These are phyloP conservation scores for Botrytis deweyae DNA, from an alignment of 2,329 filamentous ascomycete species.

Conservation along the genomic window DNA sequence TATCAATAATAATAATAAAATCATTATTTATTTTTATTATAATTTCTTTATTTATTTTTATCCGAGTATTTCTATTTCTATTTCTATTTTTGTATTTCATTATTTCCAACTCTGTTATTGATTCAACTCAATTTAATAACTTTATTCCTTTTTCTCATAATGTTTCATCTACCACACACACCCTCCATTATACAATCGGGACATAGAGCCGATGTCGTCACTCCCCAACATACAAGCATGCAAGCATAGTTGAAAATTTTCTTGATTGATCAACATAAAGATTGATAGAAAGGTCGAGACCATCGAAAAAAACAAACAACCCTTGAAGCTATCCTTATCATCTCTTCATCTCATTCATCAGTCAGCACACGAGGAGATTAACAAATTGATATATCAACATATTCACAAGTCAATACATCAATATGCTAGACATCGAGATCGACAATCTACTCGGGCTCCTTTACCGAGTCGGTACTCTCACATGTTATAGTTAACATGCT, in stretches of 20 bases:
- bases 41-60: neutral
- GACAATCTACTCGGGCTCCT: neutral
- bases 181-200: neutral
- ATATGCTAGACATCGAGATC: conserved; percentile 11
- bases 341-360: neutral
- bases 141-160: neutral
- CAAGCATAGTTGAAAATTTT: neutral
- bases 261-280: conserved; percentile 2
- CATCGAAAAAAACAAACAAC: neutral
- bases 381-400: neutral
- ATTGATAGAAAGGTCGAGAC: conserved; percentile 2
- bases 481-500: neutral
- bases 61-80: neutral
- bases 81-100: neutral
- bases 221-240: neutral
- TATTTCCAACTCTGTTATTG: neutral
- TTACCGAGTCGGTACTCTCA: neutral
- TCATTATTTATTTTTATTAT: neutral
- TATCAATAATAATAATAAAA: neutral
- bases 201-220: conserved; percentile 7
- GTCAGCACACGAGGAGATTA: neutral
- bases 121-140: neutral
- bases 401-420: neutral
- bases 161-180: conserved; percentile 2
- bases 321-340: neutral